These are phyloP conservation scores for Phytophthora fragariaefolia DNA, from an alignment of 352 stramenopile species.

Conservation along the genomic window DNA sequence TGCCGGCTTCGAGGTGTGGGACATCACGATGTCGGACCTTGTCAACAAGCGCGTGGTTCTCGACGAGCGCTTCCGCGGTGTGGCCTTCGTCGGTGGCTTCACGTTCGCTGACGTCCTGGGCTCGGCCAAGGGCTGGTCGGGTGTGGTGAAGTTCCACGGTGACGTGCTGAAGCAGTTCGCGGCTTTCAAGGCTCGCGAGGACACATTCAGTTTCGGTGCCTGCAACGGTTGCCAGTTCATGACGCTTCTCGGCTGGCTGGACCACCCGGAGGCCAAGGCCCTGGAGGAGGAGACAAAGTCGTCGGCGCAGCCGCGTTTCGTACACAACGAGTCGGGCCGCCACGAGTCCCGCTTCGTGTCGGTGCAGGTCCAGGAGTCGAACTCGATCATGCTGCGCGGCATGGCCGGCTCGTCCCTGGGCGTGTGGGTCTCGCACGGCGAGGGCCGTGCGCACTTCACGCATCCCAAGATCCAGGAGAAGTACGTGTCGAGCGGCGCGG, in stretches of 20 bases:
- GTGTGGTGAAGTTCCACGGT: conserved; percentile 97
- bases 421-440: conserved; percentile 97
- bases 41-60: conserved; percentile 91
- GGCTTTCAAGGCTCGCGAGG: conserved; percentile 93
- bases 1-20: conserved; percentile 98
- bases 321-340: conserved; percentile 96
- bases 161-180: conserved; percentile 97
- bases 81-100: conserved; percentile 99
- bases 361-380: conserved; percentile 95
- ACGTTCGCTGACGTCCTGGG: conserved; percentile 99
- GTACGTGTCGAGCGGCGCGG: conserved; percentile 92
- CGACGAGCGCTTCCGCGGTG: conserved; percentile 94
- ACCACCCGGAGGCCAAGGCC: conserved; percentile 57
- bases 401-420: conserved; percentile 98
- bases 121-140: conserved; percentile 98
- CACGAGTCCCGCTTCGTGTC: conserved; percentile 98
- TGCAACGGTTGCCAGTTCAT: conserved; percentile 99
- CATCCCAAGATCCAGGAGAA: conserved; percentile 90
- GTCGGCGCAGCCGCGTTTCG: conserved; percentile 92
- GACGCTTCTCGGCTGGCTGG: conserved; percentile 98
- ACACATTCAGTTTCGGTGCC: conserved; percentile 99
- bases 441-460: conserved; percentile 96
- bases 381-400: conserved; percentile 97
- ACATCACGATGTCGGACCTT: conserved; percentile 98
- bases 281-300: conserved; percentile 62